Evolutionary conservation across 176 grass and related monocot genomes (phyloP), one percentile per base, ranked within the genome.

Genomic region (Coix lacrymajobi): DNA sequence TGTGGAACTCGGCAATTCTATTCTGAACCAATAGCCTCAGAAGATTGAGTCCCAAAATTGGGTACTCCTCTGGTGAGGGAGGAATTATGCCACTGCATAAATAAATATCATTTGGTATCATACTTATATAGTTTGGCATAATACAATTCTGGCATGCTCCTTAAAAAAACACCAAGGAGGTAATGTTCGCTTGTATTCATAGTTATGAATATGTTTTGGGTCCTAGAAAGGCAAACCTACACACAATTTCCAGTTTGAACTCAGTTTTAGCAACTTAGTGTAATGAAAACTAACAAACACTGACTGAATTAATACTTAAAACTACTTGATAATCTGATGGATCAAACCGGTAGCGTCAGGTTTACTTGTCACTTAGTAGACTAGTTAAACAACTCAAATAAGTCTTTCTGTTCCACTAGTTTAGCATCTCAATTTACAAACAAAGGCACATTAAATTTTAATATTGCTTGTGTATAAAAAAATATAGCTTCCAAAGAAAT

Each of bases 1-100:
- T 96, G 78, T 99, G 96, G 57, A 99, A 96, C 71, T 99, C 96
- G 3, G 96, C 96, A 70, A 99, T 99, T 90, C 96, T 95, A 76
- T 99, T 99, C 89, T 99, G 96, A 45, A 99, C 96, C 32, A 99
- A 52, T 32, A 99, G 77, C 74, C 88, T 88, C 81, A 93, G 83
- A 87, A 96, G 93, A 83, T 89, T 96, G 29, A 86, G 88, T 11
- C 93, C 93, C 81, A 93, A 89, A 73, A 96, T 93, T 67, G 88
- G 90, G 76, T 93, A 91, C 85, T 96, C 88, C 67, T 91, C 79
- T 1, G 83, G 78, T 37, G 96, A 99, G 70, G 87, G 37, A 22
- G 89, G 91, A 77, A 96, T 92, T 87, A 96, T 87, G 66, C 91
- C 87, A 54, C 93, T 96, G 89, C 80, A 81, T 49, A 51, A 83